phyloP scores from a whole-genome alignment of 192 early-diverging fungal genomes.

The Backusella psychrophila region DNA sequence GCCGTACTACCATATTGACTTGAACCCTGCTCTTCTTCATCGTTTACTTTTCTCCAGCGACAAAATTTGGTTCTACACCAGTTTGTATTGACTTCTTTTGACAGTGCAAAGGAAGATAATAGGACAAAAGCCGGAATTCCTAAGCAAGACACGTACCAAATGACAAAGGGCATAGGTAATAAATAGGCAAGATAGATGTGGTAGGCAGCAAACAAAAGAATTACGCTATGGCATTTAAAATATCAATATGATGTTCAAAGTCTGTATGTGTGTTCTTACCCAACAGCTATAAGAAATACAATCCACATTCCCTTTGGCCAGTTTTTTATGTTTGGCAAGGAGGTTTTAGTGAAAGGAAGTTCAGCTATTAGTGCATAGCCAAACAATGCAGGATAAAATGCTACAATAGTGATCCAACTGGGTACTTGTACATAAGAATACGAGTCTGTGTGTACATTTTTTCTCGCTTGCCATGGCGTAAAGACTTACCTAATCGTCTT shows the following conservation, averaged over 20 bases:
- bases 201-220: conserved; percentile 60
- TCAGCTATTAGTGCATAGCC: conserved; percentile 60
- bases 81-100: conserved; percentile 46
- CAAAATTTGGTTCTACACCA: conserved; percentile 14
- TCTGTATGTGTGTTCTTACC: conserved; percentile 13
- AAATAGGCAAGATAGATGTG: conserved; percentile 47
- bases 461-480: background rate
- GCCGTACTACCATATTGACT: background rate
- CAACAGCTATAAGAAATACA: conserved; percentile 54
- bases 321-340: conserved; percentile 54
- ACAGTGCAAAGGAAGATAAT: conserved; percentile 26
- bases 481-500: conserved; percentile 21
- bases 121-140: conserved; percentile 43
- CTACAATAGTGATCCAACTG: conserved; percentile 38
- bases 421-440: background rate
- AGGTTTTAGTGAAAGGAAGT: conserved; percentile 65
- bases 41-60: background rate
- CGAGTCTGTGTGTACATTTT: background rate
- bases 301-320: conserved; percentile 70
- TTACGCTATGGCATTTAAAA: conserved; percentile 24
- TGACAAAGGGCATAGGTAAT: conserved; percentile 37
- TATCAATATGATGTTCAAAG: too few species aligned
- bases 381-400: conserved; percentile 47
- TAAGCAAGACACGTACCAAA: conserved; percentile 45
- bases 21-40: background rate